Percentiles rank a stretch among this genome's conserved stretches.
Conservation (phyloP, 352 stramenopile species). For the Discostella stelligera region DNA sequence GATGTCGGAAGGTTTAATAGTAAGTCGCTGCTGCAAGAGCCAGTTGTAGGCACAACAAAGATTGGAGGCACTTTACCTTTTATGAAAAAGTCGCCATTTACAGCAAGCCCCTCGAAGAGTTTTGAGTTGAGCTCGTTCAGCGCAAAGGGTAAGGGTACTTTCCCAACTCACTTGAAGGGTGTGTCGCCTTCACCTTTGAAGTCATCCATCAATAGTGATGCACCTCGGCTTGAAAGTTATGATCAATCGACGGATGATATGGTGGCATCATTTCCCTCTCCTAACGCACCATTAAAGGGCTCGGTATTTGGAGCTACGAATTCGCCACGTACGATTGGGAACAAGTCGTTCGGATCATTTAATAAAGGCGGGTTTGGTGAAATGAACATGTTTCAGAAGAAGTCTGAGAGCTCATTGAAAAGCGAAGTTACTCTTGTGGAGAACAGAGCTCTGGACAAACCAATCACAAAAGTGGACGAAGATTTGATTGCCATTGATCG, state of each 20-base stretch:
- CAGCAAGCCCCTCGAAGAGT: neutral
- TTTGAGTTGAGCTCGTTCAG: neutral
- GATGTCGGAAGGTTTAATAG: neutral
- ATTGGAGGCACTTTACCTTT: neutral
- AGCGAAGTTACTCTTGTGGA: neutral
- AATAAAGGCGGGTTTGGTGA: neutral
- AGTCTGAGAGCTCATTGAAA: no score
- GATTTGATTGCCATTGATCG: neutral
- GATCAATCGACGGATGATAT: neutral
- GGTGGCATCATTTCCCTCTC: neutral
- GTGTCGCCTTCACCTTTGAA: neutral
- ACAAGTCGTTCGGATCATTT: slow-evolving; percentile 17
- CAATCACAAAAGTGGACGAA: neutral
- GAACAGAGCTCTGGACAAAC: neutral
- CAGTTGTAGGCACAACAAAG: neutral
- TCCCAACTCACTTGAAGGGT: slow-evolving; percentile 3
- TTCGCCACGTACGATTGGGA: neutral
- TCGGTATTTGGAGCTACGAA: neutral
- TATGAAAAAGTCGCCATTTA: slow-evolving; percentile 5
- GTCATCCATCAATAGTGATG: neutral
- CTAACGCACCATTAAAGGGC: slow-evolving; percentile 10
- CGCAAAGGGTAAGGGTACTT: neutral
- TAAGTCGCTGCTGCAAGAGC: neutral
- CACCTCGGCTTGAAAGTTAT: neutral
- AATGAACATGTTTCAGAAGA: neutral